Evolutionary conservation across 2,329 filamentous ascomycete genomes (phyloP), one percentile per base, ranked within the genome.

Genomic region (Alternaria longipes): DNA sequence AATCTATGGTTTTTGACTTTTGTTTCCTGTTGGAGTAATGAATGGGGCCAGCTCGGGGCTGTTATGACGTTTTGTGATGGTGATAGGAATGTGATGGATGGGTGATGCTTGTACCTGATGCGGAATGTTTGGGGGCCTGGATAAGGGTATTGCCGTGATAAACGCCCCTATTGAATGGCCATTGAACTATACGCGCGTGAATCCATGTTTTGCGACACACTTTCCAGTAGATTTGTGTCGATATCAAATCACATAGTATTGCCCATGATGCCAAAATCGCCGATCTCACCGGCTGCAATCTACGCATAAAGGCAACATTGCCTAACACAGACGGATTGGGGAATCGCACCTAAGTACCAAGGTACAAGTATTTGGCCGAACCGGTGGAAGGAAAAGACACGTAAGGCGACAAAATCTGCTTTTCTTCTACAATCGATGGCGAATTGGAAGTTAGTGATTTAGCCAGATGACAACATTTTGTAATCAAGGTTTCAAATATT

Each of bases 1-100:
- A 56, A 56, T 60, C 57, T 11, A 60, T 28, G 53, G 57, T 30
- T 60, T 51, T 26, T 26, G 18, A 8, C 7, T 8, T 3, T 59
- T 54, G 32, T 54, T 59, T 26, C 56, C 56, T 50, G 8, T 36
- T 50, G 46, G 30, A 38, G 46, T 50, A 50, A 50, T 36, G 30
- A 4, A 50, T 49, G 30, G 49, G 22, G 26, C 12, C 30, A 22
- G 46, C 5, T 49, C 30, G 46, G 50, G 30, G 34, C 46, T 24
- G 46, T 12, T 50, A 50, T 50, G 46, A 50, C 46, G 32, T 50
- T 38, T 12, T 14, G 20, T 20, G 30, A 36, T 50, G 20, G 30
- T 18, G 20, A 24, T 50, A 20, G 30, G 22, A n/a, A 49, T 49
- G 30, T 4, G 30, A 30, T 32, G 9, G 30, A 49, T 49, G 46